These are phyloP conservation scores for Gentiana dahurica DNA, from an alignment of 257 asterid species.

Conservation along the genomic window DNA sequence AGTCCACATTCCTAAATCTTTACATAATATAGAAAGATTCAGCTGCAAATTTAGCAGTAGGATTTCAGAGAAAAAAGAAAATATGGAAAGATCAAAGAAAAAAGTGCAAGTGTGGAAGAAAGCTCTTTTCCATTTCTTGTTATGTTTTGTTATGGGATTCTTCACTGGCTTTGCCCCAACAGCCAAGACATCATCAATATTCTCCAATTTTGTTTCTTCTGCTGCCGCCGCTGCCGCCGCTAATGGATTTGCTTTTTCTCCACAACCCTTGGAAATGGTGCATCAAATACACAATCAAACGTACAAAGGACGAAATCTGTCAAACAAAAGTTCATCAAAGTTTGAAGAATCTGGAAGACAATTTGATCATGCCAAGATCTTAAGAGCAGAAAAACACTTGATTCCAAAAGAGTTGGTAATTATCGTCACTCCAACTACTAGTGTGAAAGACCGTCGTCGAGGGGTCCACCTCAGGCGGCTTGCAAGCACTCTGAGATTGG, in stretches of 20 bases:
- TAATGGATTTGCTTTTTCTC: slow-evolving; percentile 19
- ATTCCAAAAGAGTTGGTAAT: slow-evolving; percentile 39
- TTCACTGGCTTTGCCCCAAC: slow-evolving; percentile 89
- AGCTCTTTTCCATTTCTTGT: slow-evolving; percentile 60
- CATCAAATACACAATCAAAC: slow-evolving; percentile 15
- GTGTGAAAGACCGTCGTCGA: slow-evolving; percentile 21
- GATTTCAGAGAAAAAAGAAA: slow-evolving; percentile 16
- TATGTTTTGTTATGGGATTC: slow-evolving; percentile 81
- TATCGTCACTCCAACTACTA: slow-evolving; percentile 66
- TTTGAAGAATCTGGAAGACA: background rate
- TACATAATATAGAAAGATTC: background rate
- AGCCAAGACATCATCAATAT: slow-evolving; percentile 30
- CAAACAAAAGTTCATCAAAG: slow-evolving; percentile 16
- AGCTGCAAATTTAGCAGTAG: slow-evolving; percentile 16
- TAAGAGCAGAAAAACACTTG: slow-evolving; percentile 8
- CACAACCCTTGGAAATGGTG: slow-evolving; percentile 35
- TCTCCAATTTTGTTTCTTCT: slow-evolving; percentile 11
- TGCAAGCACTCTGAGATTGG: slow-evolving; percentile 61
- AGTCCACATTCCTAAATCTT: background rate
- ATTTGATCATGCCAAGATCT: background rate
- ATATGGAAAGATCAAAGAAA: slow-evolving; percentile 74
- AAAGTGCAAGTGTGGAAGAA: slow-evolving; percentile 63
- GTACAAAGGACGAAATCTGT: slow-evolving; percentile 17
- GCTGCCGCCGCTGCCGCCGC: slow-evolving; percentile 3
- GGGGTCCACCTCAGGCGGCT: slow-evolving; percentile 39